These are phyloP conservation scores for Amoebophrya sp. DNA, from an alignment of 169 alveolate genomes.

Conservation along the genomic window DNA sequence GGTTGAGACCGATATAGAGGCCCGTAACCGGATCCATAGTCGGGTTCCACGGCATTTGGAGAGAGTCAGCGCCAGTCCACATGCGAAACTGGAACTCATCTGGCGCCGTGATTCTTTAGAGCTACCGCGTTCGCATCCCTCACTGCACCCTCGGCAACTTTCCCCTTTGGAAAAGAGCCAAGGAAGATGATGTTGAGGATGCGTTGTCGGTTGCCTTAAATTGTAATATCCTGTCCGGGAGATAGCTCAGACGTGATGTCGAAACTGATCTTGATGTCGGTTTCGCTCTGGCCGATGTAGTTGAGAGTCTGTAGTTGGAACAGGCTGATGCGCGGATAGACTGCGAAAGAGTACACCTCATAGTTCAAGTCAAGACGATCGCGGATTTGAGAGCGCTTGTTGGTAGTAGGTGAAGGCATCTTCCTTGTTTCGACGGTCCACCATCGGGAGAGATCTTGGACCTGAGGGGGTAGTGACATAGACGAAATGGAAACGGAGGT, in stretches of 20 bases:
- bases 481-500: too few relatives aligned
- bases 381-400: neutral
- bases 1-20: neutral
- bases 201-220: too few relatives aligned
- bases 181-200: too few relatives aligned
- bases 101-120: neutral
- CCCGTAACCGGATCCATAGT: neutral
- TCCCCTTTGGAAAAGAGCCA: too few relatives aligned
- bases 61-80: neutral
- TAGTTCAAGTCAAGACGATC: neutral
- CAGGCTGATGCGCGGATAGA: neutral
- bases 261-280: neutral
- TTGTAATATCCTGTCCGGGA: neutral
- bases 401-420: neutral
- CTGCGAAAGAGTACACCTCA: neutral
- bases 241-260: neutral
- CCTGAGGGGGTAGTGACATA: too few relatives aligned
- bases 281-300: neutral
- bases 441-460: neutral
- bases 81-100: neutral
- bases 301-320: neutral
- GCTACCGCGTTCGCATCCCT: too few relatives aligned
- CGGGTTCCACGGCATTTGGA: neutral
- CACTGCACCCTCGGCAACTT: too few relatives aligned
- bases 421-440: neutral